Base-by-base conservation (phyloP, 2,329 filamentous ascomycete genomes). In the Ceratocystis colombiana region DNA sequence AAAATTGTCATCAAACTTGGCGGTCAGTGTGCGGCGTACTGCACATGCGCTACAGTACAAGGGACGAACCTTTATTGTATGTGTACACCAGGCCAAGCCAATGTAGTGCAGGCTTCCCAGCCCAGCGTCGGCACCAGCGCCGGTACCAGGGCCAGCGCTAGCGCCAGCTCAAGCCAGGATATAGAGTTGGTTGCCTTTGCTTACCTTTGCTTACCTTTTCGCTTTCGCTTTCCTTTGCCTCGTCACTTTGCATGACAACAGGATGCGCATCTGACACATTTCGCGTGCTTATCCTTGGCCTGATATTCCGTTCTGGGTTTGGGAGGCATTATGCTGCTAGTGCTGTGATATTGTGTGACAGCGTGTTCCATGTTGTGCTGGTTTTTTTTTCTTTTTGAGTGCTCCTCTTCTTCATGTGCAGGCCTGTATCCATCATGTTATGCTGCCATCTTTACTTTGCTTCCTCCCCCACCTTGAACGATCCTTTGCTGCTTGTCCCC, bases 401-500 rank as follows among this genome's bases (percentile, higher is more conserved):
- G 30, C 30, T 33, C 15, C 22, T 62, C 44, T 20, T 50, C n/a
- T 7, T 53, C 6, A n/a, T 53, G 48, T 53, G 1, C 50, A 25
- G 50, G 20, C 53, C 28, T 28, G 8, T 28, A 17, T 15, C 30
- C 5, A 7, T 57, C 25, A 7, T 57, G 22, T 57, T 33, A 17
- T 17, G 10, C 25, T 30, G 22, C 50, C 65, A 20, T 30, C 50
- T 12, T 41, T 67, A 33, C 25, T 61, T 68, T 62, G 48, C 48
- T 50, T 12, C 62, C 68, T 67, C 65, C 65, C 67, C 50, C 62
- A 61, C 68, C 64, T 62, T 65, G 68, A 67, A 68, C 66, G 67
- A 67, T 66, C 64, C 65, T 70, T 68, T 66, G 67, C 53, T 46
- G 30, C 30, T 50, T 50, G 48, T 50, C 48, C 48, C 48, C 20